A percentile compares a stretch with the other conserved stretches of the same genome.
These are phyloP conservation scores for Ustilago hordei DNA, from an alignment of 1,284 basidiomycete species.

Conservation along the genomic window DNA sequence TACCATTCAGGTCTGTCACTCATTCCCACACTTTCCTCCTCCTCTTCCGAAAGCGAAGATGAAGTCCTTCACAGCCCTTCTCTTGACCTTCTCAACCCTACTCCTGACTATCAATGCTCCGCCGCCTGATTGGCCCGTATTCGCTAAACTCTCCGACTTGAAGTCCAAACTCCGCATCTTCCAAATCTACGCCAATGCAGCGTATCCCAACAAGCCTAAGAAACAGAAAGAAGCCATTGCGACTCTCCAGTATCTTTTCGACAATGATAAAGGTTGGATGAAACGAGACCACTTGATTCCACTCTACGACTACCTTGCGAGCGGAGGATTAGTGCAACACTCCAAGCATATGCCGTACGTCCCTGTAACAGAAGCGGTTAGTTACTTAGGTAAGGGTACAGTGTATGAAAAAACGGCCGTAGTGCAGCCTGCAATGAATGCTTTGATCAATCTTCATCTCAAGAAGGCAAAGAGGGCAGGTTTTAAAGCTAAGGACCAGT, in stretches of 20 bases:
- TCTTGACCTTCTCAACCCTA: no score
- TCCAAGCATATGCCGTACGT: background rate
- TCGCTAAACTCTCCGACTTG: background rate
- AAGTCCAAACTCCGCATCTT: conserved; percentile 3
- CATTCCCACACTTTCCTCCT: no score
- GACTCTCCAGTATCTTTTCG: conserved; percentile 21
- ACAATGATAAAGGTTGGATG: background rate
- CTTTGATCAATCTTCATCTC: background rate
- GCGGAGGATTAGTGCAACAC: conserved; percentile 8
- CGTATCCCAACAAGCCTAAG: background rate
- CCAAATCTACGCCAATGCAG: conserved; percentile 2
- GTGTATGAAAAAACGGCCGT: background rate
- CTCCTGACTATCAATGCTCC: no score
- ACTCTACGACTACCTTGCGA: conserved; percentile 14
- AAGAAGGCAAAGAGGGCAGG: background rate
- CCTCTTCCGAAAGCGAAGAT: no score
- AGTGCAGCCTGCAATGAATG: background rate
- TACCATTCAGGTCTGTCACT: no score
- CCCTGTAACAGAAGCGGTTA: background rate
- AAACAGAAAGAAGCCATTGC: conserved; percentile 9
- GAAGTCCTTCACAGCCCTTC: no score
- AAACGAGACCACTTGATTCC: background rate
- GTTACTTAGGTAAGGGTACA: background rate
- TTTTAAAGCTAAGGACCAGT: no score
- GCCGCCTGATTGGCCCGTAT: no score